Conservation (phyloP, 768 basidiomycete species). For the Agaricus blazei region DNA sequence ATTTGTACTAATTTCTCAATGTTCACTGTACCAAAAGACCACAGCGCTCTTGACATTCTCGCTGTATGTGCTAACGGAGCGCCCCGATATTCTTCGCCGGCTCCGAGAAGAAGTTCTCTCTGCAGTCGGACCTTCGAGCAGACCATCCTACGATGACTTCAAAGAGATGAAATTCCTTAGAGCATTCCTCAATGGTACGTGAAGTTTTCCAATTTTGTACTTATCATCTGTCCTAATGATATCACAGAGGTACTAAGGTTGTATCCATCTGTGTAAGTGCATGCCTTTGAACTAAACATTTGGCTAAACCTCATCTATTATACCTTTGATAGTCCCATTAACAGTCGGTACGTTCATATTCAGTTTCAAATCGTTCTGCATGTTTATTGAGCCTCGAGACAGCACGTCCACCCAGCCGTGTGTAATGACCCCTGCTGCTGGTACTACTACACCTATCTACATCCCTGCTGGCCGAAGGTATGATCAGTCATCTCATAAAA, state of each 20-base stretch:
- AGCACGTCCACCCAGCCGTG: conserved; percentile 14
- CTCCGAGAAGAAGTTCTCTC: conserved; percentile 32
- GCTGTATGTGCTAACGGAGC: conserved; percentile 33
- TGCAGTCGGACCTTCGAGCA: conserved; percentile 25
- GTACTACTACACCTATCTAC: conserved; percentile 20
- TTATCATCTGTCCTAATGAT: neutral
- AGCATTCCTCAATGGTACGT: conserved; percentile 21
- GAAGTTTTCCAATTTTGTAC: neutral
- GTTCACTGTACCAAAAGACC: conserved; percentile 20
- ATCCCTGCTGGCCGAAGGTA: conserved; percentile 16
- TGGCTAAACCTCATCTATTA: no score
- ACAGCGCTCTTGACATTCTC: conserved; percentile 35
- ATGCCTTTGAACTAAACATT: neutral
- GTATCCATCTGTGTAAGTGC: conserved; percentile 14
- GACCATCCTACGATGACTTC: conserved; percentile 38
- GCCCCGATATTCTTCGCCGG: conserved; percentile 27
- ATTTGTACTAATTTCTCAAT: neutral
- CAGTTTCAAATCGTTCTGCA: neutral
- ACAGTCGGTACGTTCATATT: conserved; percentile 2
- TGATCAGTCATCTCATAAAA: neutral
- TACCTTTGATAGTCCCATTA: neutral
- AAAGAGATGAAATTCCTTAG: conserved; percentile 31
- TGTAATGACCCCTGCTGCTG: conserved; percentile 11
- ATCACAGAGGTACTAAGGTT: conserved; percentile 11
- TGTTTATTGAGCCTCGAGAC: neutral